A percentile compares a stretch with the other conserved stretches of the same genome.
Evolutionary conservation across 2,329 filamentous ascomycete genomes (phyloP).

Genomic region (Phaeosphaeria sp.): DNA sequence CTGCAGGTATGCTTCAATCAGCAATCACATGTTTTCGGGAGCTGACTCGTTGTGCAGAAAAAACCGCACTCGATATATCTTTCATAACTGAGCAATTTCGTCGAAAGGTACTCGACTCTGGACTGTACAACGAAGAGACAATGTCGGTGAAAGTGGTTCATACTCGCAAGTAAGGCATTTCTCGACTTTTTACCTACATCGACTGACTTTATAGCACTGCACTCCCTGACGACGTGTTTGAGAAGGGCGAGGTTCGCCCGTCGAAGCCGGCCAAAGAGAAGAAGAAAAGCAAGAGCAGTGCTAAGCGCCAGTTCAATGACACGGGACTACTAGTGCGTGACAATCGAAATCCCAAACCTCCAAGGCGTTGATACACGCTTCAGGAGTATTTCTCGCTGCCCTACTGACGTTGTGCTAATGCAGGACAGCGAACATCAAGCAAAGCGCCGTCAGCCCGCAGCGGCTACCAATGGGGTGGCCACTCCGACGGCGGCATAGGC

Average conservation of each 20-base stretch:
- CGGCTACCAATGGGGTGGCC: slow-evolving; percentile 35
- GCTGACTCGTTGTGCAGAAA: slow-evolving; percentile 45
- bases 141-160: slow-evolving; percentile 83
- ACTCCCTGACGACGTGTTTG: slow-evolving; percentile 89
- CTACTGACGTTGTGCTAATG: slow-evolving; percentile 47
- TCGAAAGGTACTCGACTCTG: slow-evolving; percentile 76
- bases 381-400: slow-evolving; percentile 24
- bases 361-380: slow-evolving; percentile 21
- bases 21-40: neutral
- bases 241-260: slow-evolving; percentile 69
- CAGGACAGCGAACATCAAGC: slow-evolving; percentile 43
- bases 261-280: slow-evolving; percentile 53
- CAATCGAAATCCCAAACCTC: slow-evolving; percentile 23
- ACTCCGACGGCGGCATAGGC: slow-evolving; percentile 37
- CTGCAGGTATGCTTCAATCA: slow-evolving; percentile 65
- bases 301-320: slow-evolving; percentile 53
- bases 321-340: slow-evolving; percentile 56
- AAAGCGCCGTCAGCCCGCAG: slow-evolving; percentile 42
- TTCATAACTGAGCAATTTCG: slow-evolving; percentile 88
- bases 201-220: slow-evolving; percentile 68
- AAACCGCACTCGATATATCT: slow-evolving; percentile 76
- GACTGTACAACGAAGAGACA: slow-evolving; percentile 75
- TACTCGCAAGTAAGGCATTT: slow-evolving; percentile 75
- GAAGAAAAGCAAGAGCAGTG: slow-evolving; percentile 38
- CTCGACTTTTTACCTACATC: neutral